phyloP scores from a whole-genome alignment of 2,329 filamentous ascomycete genomes.

The Periconia sp. region DNA sequence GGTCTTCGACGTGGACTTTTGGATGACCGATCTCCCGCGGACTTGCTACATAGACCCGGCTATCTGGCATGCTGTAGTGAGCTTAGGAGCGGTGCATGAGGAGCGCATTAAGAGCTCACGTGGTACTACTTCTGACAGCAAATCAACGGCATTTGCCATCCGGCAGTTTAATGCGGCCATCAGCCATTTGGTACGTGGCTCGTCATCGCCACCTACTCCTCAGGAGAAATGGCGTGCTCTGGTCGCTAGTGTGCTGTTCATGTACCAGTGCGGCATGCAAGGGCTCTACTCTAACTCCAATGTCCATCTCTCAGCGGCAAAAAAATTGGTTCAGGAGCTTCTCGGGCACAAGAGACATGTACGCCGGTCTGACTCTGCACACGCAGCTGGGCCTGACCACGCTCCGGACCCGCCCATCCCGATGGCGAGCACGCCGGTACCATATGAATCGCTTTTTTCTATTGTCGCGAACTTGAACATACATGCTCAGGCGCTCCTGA shows the following conservation, averaged over 20 bases:
- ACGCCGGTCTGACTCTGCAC: neutral
- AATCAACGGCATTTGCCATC: slow-evolving; percentile 1
- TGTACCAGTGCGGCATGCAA: slow-evolving; percentile 4
- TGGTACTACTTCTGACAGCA: no score
- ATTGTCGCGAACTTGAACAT: slow-evolving; percentile 4
- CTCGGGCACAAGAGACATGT: no score
- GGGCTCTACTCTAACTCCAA: slow-evolving; percentile 1
- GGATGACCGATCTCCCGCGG: slow-evolving; percentile 4
- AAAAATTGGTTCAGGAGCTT: slow-evolving; percentile 2
- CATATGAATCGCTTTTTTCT: slow-evolving; percentile 2
- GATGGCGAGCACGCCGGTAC: neutral
- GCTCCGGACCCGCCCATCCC: neutral
- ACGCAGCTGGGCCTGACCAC: neutral
- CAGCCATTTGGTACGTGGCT: slow-evolving; percentile 3
- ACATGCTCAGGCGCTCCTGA: slow-evolving; percentile 1
- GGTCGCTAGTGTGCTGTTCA: slow-evolving; percentile 4
- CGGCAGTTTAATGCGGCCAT: slow-evolving; percentile 6
- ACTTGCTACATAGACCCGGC: slow-evolving; percentile 7
- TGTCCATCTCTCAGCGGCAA: slow-evolving; percentile 4
- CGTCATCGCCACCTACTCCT: neutral
- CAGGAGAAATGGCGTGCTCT: slow-evolving; percentile 5
- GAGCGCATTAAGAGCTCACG: no score
- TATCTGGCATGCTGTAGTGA: slow-evolving; percentile 7
- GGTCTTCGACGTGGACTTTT: slow-evolving; percentile 5
- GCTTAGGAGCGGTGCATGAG: no score